These are phyloP conservation scores for Cladosporium colombiae DNA, from an alignment of 2,329 filamentous ascomycete genomes.

Conservation along the genomic window DNA sequence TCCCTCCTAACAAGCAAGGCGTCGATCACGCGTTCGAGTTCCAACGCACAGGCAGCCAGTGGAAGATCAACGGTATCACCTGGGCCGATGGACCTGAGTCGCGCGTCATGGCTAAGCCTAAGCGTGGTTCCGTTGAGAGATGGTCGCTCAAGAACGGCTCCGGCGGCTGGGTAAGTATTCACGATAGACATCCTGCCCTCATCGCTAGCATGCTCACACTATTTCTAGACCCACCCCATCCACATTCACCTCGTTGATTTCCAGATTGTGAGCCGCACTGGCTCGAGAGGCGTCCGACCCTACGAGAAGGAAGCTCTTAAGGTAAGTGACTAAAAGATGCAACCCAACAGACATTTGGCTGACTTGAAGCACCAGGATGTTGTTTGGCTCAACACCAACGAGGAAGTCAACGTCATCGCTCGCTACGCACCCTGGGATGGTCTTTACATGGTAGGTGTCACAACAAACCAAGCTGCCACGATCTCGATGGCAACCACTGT, in stretches of 20 bases:
- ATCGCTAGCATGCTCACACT: conserved; percentile 35
- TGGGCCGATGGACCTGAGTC: conserved; percentile 37
- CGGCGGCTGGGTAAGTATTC: conserved; percentile 46
- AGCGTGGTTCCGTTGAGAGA: conserved; percentile 39
- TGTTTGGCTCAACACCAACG: conserved; percentile 55
- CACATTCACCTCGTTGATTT: conserved; percentile 49
- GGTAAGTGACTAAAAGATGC: conserved; percentile 10
- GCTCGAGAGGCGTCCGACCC: conserved; percentile 43
- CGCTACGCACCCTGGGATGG: conserved; percentile 57
- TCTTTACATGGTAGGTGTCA: conserved; percentile 40
- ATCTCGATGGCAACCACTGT: background rate
- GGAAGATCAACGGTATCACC: conserved; percentile 54
- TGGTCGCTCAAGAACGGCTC: conserved; percentile 46
- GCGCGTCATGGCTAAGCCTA: conserved; percentile 38
- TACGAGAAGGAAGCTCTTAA: conserved; percentile 60
- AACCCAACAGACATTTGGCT: background rate
- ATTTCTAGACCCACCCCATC: conserved; percentile 40
- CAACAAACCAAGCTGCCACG: fast-evolving
- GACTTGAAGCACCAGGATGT: conserved; percentile 45
- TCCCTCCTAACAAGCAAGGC: conserved; percentile 38
- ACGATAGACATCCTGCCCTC: conserved; percentile 41
- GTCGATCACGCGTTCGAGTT: conserved; percentile 51
- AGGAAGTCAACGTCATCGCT: conserved; percentile 54
- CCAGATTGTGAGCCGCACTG: conserved; percentile 53
- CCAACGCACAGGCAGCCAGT: conserved; percentile 45